Conservation (phyloP, 352 stramenopile species). For the Phytophthora sojae region DNA sequence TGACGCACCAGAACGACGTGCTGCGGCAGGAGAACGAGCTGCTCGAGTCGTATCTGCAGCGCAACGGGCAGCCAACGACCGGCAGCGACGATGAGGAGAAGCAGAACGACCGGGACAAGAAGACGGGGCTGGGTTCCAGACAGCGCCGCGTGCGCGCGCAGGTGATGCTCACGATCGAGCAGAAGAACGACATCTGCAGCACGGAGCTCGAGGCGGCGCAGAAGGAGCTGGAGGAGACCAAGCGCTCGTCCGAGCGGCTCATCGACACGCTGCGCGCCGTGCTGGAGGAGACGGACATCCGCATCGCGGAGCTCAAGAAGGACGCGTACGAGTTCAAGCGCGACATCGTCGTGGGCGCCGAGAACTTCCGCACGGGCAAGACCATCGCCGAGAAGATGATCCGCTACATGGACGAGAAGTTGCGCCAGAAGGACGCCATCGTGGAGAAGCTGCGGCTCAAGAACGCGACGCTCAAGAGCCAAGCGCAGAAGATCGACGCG, state of each 20-base stretch:
- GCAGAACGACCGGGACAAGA: conserved; percentile 59
- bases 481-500: conserved; percentile 92
- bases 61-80: conserved; percentile 51
- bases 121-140: conserved; percentile 27
- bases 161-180: conserved; percentile 87
- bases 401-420: conserved; percentile 95
- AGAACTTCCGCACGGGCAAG: conserved; percentile 95
- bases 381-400: conserved; percentile 95
- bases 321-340: conserved; percentile 97
- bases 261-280: conserved; percentile 94
- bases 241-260: conserved; percentile 91
- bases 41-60: conserved; percentile 87
- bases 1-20: conserved; percentile 89
- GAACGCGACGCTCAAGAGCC: conserved; percentile 93
- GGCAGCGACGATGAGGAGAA: conserved; percentile 81
- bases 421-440: conserved; percentile 91
- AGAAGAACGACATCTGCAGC: conserved; percentile 93
- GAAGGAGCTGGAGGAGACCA: conserved; percentile 92
- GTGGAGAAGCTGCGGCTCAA: conserved; percentile 95
- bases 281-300: conserved; percentile 94
- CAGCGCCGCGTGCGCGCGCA: conserved; percentile 70
- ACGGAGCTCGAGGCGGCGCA: conserved; percentile 88
- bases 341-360: conserved; percentile 94
- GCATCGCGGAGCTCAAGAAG: conserved; percentile 95
- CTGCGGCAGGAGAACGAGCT: conserved; percentile 93